Conservation (phyloP, 2,329 filamentous ascomycete species). For the Ophiostoma sp. region DNA sequence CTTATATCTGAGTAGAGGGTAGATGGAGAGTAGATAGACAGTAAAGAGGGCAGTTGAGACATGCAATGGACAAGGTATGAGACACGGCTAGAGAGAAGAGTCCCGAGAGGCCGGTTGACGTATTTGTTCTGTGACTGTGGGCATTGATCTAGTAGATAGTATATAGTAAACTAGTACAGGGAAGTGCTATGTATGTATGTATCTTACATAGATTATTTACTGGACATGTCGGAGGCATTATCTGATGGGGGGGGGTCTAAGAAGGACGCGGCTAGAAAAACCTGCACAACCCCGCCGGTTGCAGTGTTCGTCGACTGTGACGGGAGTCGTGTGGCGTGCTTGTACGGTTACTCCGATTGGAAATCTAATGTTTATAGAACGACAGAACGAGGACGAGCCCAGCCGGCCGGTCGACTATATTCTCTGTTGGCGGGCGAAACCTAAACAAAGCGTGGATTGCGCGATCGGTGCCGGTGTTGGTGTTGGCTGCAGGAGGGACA, state of each 20-base stretch:
- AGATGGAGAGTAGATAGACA: neutral
- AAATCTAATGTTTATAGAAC: no score
- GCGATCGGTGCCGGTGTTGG: neutral
- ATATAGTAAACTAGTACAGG: no score
- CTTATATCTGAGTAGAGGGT: no score
- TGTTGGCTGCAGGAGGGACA: neutral
- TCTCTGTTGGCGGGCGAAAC: neutral
- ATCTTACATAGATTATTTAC: no score
- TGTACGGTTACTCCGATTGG: no score
- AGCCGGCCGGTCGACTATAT: neutral
- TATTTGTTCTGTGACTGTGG: neutral
- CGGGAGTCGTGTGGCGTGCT: no score
- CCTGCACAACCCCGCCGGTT: conserved; percentile 2
- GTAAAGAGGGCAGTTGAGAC: neutral
- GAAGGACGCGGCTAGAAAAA: neutral
- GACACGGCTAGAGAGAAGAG: neutral
- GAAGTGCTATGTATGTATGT: no score
- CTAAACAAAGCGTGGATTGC: neutral
- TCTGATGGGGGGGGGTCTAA: neutral
- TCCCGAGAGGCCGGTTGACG: neutral
- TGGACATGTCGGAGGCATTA: neutral
- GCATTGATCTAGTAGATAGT: neutral
- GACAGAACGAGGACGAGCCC: neutral
- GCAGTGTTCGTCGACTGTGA: no score
- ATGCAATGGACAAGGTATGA: neutral